Conservation (phyloP, 2,329 filamentous ascomycete species). For the Verruconis gallopava region DNA sequence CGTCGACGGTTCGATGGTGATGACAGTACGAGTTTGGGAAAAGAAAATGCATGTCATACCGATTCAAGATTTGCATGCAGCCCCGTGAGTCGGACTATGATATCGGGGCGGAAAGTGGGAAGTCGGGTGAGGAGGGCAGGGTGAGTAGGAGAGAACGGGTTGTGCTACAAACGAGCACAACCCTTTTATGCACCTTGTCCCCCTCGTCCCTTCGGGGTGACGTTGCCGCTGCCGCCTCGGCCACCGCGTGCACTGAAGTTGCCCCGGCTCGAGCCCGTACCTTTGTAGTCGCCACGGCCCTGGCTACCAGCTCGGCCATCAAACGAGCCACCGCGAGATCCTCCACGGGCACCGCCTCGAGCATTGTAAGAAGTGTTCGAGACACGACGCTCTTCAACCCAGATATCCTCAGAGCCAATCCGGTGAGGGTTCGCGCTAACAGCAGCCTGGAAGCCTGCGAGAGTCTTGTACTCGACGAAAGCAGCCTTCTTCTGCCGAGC, state of each 20-base stretch:
- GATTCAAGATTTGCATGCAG: no score
- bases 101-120: no score
- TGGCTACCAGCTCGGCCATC: slow-evolving; percentile 45
- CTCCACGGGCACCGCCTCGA: slow-evolving; percentile 27
- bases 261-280: slow-evolving; percentile 44
- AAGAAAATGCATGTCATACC: no score
- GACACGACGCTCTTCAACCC: slow-evolving; percentile 72
- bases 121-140: no score
- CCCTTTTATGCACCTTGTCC: background rate
- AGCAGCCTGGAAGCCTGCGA: slow-evolving; percentile 72
- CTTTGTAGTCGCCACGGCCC: slow-evolving; percentile 53
- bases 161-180: no score
- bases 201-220: slow-evolving; percentile 18
- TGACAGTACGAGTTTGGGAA: no score
- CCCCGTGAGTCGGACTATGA: no score
- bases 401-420: slow-evolving; percentile 68
- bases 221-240: slow-evolving; percentile 16
- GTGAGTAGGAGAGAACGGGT: no score
- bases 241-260: slow-evolving; percentile 53
- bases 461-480: slow-evolving; percentile 82
- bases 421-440: slow-evolving; percentile 73
- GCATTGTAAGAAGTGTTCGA: slow-evolving; percentile 26
- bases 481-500: slow-evolving; percentile 81
- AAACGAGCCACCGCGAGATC: slow-evolving; percentile 54
- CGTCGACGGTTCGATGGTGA: no score